phyloP scores from a whole-genome alignment of 2,329 filamentous ascomycete species.

The Fusarium brevicatenulatum region DNA sequence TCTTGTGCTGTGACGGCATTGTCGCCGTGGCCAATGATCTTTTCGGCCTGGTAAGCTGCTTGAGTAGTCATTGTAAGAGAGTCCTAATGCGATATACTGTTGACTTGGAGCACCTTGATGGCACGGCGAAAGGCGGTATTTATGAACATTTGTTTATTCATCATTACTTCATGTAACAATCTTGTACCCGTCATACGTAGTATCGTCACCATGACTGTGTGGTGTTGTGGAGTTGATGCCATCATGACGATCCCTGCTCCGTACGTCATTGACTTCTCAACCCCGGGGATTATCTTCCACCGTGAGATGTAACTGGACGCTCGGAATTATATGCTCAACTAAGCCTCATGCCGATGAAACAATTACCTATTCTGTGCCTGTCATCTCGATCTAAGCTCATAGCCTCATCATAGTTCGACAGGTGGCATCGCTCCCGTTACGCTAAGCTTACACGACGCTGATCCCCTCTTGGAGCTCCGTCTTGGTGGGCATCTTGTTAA shows the following conservation, averaged over 20 bases:
- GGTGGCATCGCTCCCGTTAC: conserved; percentile 29
- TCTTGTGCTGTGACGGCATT: conserved; percentile 75
- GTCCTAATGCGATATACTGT: background rate
- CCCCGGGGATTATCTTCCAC: background rate
- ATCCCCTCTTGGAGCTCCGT: conserved; percentile 74
- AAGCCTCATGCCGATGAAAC: conserved; percentile 3
- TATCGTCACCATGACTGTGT: conserved; percentile 29
- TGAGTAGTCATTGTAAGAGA: conserved; percentile 54
- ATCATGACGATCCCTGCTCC: conserved; percentile 28
- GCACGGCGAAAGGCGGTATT: conserved; percentile 7
- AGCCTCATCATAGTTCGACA: conserved; percentile 11
- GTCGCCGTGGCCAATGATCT: conserved; percentile 72
- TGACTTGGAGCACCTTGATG: background rate
- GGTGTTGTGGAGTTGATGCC: conserved; percentile 24
- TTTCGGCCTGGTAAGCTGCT: conserved; percentile 74
- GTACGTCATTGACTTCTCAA: conserved; percentile 36
- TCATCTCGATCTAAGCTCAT: conserved; percentile 27
- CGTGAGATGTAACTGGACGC: conserved; percentile 1
- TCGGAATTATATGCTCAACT: conserved; percentile 5
- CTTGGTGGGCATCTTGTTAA: conserved; percentile 85
- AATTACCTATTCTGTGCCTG: conserved; percentile 21
- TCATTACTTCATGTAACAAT: conserved; percentile 16
- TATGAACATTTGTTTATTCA: background rate
- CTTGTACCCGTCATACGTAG: conserved; percentile 15
- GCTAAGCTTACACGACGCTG: conserved; percentile 58